Conservation (phyloP, 441 rosid genomes). For the Flueggea neowawraea region DNA sequence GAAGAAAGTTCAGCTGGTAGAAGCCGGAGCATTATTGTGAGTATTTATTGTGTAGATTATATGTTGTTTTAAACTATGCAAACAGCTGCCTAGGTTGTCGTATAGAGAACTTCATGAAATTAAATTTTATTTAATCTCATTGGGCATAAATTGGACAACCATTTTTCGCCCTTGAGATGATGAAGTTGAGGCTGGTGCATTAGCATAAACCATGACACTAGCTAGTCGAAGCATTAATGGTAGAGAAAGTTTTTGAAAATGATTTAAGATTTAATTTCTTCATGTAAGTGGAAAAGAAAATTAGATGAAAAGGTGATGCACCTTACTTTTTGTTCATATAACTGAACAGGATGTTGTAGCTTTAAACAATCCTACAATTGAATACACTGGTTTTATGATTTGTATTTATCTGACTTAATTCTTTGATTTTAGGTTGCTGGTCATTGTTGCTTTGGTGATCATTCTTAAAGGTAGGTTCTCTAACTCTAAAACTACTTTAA, state of each 20-base stretch:
- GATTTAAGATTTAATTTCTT: too few species aligned
- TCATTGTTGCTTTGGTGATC: slow-evolving; percentile 75
- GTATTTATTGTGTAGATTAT: slow-evolving; percentile 17
- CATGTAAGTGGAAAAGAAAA: neutral
- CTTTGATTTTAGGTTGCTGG: slow-evolving; percentile 73
- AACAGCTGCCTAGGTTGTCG: neutral
- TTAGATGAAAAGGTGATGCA: neutral
- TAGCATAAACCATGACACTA: too few species aligned
- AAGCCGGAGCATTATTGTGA: slow-evolving; percentile 61
- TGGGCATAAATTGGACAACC: too few species aligned
- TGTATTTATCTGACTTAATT: slow-evolving; percentile 8
- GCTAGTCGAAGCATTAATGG: too few species aligned
- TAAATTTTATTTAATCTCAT: neutral
- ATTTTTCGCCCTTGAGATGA: too few species aligned
- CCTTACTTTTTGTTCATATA: neutral
- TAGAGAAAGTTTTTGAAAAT: too few species aligned
- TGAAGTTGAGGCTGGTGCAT: too few species aligned
- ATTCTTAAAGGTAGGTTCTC: slow-evolving; percentile 58
- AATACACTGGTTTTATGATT: neutral
- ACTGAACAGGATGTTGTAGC: too few species aligned
- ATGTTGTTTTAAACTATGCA: neutral
- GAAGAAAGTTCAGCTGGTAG: slow-evolving; percentile 50
- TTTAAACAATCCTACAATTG: neutral
- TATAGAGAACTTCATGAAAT: neutral
- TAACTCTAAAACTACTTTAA: neutral